A percentile compares a stretch with the other conserved stretches of the same genome.
Conservation (phyloP, 2,329 filamentous ascomycete genomes). For the Alternaria alternata region DNA sequence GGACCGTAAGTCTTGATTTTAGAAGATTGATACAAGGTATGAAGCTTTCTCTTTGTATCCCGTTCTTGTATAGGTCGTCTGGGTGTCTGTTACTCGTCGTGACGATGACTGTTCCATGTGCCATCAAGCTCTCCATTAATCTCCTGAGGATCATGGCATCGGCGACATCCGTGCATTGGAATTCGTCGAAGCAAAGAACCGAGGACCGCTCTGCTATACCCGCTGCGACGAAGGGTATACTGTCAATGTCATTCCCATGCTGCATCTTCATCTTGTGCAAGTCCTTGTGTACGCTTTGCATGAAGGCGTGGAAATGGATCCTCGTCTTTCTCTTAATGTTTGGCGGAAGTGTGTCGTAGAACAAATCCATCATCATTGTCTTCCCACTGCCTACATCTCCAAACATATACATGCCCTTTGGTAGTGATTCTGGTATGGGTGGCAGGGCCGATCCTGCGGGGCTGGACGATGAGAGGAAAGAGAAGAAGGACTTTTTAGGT, state of each 20-base stretch:
- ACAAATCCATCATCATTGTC: conserved; percentile 99
- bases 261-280: conserved; percentile 89
- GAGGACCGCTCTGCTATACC: conserved; percentile 85
- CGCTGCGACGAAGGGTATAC: conserved; percentile 90
- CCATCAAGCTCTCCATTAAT: conserved; percentile 90
- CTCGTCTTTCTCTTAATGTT: conserved; percentile 84
- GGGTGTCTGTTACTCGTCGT: conserved; percentile 98
- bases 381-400: conserved; percentile 97
- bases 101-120: conserved; percentile 93
- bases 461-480: conserved; percentile 65
- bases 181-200: conserved; percentile 97
- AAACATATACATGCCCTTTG: conserved; percentile 91
- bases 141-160: conserved; percentile 96
- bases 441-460: conserved; percentile 50
- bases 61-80: conserved; percentile 96
- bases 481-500: conserved; percentile 63
- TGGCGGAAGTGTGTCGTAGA: conserved; percentile 87
- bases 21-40: conserved; percentile 94
- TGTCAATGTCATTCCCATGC: conserved; percentile 89
- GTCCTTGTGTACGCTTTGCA: conserved; percentile 95
- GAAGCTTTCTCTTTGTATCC: conserved; percentile 94
- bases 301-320: conserved; percentile 99
- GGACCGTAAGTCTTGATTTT: conserved; percentile 81
- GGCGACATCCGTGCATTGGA: conserved; percentile 97
- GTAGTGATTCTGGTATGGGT: conserved; percentile 75